A percentile compares a stretch with the other conserved stretches of the same genome.
phyloP scores from a whole-genome alignment of 768 basidiomycete species.

The Russula brevipes region DNA sequence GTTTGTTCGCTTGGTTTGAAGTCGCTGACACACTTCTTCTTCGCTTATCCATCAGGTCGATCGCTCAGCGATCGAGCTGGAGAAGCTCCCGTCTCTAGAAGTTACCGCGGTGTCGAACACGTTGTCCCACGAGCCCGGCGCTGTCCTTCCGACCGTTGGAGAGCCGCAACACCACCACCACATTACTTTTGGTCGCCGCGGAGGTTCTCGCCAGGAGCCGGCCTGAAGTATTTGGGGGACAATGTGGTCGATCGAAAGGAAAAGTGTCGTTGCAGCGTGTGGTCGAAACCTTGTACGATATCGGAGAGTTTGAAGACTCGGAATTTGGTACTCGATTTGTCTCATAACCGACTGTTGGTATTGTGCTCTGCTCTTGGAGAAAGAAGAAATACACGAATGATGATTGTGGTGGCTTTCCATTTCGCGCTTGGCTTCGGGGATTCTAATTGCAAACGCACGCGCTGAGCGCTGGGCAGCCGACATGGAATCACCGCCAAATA shows the following conservation, averaged over 20 bases:
- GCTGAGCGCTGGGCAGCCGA: too few species aligned
- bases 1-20: neutral
- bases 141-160: constrained; percentile 15
- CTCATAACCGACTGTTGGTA: too few species aligned
- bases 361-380: too few species aligned
- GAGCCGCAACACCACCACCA: constrained; percentile 8
- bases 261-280: neutral
- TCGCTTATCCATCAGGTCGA: neutral
- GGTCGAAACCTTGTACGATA: neutral
- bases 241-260: neutral
- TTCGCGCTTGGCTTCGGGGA: too few species aligned
- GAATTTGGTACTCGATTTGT: neutral
- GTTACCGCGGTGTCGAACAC: constrained; percentile 8
- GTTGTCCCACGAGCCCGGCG: constrained; percentile 1
- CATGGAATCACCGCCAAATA: too few species aligned
- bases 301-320: neutral
- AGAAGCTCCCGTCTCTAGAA: constrained; percentile 19
- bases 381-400: too few species aligned
- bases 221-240: neutral
- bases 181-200: constrained; percentile 15
- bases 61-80: neutral
- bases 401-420: too few species aligned
- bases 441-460: too few species aligned
- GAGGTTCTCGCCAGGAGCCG: constrained; percentile 5
- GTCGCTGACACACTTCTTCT: neutral